Conservation (phyloP, 2,329 filamentous ascomycete genomes). For the Ophiostoma tasmaniense region DNA sequence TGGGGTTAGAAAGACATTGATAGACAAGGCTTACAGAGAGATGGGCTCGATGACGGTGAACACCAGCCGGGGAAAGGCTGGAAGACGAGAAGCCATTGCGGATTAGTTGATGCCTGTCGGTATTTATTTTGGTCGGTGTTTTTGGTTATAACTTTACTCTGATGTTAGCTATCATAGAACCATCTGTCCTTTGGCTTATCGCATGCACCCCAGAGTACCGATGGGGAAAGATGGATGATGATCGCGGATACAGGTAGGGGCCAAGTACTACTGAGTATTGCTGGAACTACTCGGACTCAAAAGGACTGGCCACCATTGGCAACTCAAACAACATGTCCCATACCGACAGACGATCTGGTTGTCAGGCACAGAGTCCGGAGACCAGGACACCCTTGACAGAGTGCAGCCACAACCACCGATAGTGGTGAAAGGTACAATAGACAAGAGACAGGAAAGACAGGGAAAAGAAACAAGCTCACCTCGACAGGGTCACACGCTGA, state of each 20-base stretch:
- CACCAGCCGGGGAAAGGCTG: slow-evolving; percentile 53
- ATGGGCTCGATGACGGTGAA: slow-evolving; percentile 63
- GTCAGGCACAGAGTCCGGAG: not conserved
- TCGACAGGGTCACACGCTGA: not conserved
- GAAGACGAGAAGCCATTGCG: slow-evolving; percentile 53
- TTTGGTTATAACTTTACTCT: too few relatives aligned
- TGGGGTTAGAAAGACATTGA: too few relatives aligned
- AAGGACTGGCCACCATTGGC: too few relatives aligned
- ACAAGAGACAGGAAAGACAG: too few relatives aligned
- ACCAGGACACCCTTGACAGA: too few relatives aligned
- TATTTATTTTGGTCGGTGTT: too few relatives aligned
- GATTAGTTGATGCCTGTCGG: too few relatives aligned
- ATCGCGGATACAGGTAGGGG: not conserved
- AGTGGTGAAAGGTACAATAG: too few relatives aligned
- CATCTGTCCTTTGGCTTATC: not conserved
- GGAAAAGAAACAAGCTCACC: slow-evolving; percentile 3
- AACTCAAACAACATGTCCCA: too few relatives aligned
- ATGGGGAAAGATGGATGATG: not conserved
- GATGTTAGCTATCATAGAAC: not conserved
- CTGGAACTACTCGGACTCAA: too few relatives aligned
- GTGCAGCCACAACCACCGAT: too few relatives aligned
- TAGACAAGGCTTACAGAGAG: slow-evolving; percentile 53
- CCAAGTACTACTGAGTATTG: not conserved
- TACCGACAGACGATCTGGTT: not conserved
- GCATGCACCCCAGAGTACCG: not conserved